Conservation (phyloP, 371 early-diverging fungal species). For the Nematocida sp. region DNA sequence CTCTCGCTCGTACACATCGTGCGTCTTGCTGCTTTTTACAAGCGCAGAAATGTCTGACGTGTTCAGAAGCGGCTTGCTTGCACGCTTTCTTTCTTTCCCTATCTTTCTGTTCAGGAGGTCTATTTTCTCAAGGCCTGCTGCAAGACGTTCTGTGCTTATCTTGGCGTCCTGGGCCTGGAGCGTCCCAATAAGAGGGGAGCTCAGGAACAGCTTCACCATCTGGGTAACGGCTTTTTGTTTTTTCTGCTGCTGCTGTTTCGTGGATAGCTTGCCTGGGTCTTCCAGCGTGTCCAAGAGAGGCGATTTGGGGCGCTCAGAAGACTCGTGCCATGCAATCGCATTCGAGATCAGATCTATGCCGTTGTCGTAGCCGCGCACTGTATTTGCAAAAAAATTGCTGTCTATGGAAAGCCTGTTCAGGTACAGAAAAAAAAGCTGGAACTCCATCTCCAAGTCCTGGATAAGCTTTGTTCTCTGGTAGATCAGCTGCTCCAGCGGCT, state of each 20-base stretch:
- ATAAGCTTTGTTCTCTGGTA: constrained; percentile 51
- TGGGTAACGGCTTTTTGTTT: not conserved
- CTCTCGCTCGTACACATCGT: constrained; percentile 40
- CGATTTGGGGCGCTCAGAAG: no score
- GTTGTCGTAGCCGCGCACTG: constrained; percentile 12
- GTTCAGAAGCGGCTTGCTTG: not conserved
- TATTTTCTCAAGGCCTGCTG: not conserved
- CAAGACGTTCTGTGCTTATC: not conserved
- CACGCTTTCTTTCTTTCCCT: not conserved
- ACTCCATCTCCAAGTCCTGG: constrained; percentile 61
- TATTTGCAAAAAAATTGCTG: constrained; percentile 17
- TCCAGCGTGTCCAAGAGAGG: not conserved
- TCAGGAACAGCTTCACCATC: not conserved
- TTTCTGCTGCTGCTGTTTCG: not conserved
- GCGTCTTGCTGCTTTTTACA: constrained; percentile 8
- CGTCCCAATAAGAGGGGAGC: not conserved
- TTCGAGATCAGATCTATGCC: constrained; percentile 44
- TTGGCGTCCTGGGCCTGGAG: not conserved
- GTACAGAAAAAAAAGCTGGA: constrained; percentile 44
- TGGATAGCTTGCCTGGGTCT: not conserved
- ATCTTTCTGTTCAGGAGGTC: no score
- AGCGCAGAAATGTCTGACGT: not conserved
- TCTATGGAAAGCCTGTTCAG: constrained; percentile 40
- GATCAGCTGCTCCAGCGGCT: constrained; percentile 45
- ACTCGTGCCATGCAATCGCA: constrained; percentile 29